Percentiles rank a stretch among this genome's conserved stretches.
Evolutionary conservation across 495 filamentous ascomycete species (phyloP).

Genomic region (Cairneyella variabilis): DNA sequence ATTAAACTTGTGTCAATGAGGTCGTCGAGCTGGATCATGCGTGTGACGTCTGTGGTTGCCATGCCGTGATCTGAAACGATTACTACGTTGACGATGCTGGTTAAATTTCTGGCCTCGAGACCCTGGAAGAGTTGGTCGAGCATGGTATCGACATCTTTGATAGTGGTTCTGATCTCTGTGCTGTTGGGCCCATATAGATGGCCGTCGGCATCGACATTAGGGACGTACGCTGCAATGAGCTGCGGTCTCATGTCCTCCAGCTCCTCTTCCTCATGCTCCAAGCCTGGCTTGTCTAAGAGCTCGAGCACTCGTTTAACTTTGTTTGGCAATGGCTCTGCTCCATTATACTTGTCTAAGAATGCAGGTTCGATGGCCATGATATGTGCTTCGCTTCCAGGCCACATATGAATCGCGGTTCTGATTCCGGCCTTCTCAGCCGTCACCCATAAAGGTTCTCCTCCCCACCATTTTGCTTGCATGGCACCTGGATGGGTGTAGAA

Average conservation of each 20-base stretch:
- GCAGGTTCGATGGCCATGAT: conserved; percentile 62
- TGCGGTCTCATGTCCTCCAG: conserved; percentile 60
- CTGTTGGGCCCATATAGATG: conserved; percentile 91
- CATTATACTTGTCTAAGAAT: conserved; percentile 81
- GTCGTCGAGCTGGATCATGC: conserved; percentile 93
- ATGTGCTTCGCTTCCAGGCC: conserved; percentile 91
- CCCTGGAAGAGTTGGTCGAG: conserved; percentile 70
- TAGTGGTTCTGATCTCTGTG: conserved; percentile 76
- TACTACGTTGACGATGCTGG: conserved; percentile 87
- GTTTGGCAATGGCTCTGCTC: conserved; percentile 61
- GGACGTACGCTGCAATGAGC: conserved; percentile 90
- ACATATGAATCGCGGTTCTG: conserved; percentile 89
- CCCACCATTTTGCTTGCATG: conserved; percentile 88
- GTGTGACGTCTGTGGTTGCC: conserved; percentile 78
- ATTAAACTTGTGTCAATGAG: conserved; percentile 70
- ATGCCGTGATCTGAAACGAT: conserved; percentile 99
- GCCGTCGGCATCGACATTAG: conserved; percentile 81
- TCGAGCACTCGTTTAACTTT: conserved; percentile 77
- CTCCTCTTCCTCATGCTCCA: conserved; percentile 39
- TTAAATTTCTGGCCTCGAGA: conserved; percentile 77
- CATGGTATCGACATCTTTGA: conserved; percentile 74
- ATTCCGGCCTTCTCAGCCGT: conserved; percentile 80
- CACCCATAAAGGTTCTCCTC: conserved; percentile 87
- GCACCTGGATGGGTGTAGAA: conserved; percentile 77
- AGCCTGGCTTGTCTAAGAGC: conserved; percentile 76